These are phyloP conservation scores for Pugionium cornutum DNA, from an alignment of 345 rosid species.

Conservation along the genomic window DNA sequence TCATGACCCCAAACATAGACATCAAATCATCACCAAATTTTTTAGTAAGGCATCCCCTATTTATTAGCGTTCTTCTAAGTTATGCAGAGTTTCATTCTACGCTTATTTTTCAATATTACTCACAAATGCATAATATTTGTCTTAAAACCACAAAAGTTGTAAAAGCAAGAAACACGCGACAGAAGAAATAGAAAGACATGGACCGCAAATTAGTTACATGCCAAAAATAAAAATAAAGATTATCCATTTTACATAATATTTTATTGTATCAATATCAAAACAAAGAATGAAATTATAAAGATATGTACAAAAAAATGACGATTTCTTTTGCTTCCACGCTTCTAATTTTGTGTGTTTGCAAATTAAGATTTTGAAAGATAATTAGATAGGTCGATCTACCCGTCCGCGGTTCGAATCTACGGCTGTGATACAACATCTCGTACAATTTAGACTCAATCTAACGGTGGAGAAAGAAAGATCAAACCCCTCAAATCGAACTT, in stretches of 20 bases:
- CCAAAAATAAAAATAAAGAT: constrained; percentile 3
- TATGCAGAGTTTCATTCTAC: neutral
- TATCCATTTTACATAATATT: constrained; percentile 1
- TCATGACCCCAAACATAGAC: too few species aligned
- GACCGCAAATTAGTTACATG: too few species aligned
- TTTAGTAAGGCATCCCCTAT: too few species aligned
- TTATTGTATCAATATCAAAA: constrained; percentile 1
- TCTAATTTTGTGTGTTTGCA: neutral
- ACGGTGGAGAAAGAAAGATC: constrained; percentile 34
- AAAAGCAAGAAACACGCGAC: neutral
- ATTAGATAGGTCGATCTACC: constrained; percentile 31
- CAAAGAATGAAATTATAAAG: neutral
- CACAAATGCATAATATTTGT: neutral
- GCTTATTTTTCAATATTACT: neutral
- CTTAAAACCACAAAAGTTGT: neutral
- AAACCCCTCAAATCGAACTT: constrained; percentile 31
- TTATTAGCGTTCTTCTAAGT: neutral
- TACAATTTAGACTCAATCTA: constrained; percentile 25
- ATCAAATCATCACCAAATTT: too few species aligned
- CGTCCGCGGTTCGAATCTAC: constrained; percentile 34
- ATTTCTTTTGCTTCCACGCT: constrained; percentile 33
- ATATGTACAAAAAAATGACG: neutral
- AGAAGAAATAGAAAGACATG: neutral
- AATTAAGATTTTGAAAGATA: too few species aligned
- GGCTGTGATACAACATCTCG: constrained; percentile 29